Evolutionary conservation across 164 flowering plant genomes (phyloP).

Genomic region (Cinnamomum micranthum): DNA sequence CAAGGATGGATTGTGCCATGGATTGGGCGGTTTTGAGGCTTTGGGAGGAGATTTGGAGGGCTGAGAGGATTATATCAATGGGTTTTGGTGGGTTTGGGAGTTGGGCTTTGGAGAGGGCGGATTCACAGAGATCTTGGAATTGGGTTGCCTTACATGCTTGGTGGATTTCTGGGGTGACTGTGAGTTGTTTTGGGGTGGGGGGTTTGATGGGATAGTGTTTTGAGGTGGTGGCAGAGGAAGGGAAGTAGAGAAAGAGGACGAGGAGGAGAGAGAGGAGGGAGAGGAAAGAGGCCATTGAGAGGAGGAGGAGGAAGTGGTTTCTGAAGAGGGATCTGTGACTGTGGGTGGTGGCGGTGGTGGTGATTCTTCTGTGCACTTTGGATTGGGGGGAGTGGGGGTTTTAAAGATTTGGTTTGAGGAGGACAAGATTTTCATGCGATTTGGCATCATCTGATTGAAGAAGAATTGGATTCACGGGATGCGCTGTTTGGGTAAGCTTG

Average conservation of each 20-base stretch:
- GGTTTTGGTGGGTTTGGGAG: constrained; percentile 35
- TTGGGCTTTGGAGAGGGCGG: constrained; percentile 24
- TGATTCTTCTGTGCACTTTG: constrained; percentile 9
- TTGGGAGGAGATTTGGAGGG: constrained; percentile 35
- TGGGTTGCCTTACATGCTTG: constrained; percentile 75
- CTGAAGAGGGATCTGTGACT: not conserved
- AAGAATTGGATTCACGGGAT: not conserved
- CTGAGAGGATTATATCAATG: constrained; percentile 40
- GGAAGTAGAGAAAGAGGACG: constrained; percentile 19
- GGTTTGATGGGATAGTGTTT: not conserved
- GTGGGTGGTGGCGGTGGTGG: not conserved
- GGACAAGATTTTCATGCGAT: not conserved
- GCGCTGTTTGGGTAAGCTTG: not conserved
- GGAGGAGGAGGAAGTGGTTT: constrained; percentile 14
- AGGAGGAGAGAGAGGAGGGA: constrained; percentile 27
- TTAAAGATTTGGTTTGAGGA: not conserved
- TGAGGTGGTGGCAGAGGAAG: not conserved
- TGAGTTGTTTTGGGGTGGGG: not conserved
- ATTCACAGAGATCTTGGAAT: constrained; percentile 40
- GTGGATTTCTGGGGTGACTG: constrained; percentile 16
- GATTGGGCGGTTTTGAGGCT: constrained; percentile 49
- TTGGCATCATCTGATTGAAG: not conserved
- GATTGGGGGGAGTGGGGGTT: not conserved
- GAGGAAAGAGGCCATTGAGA: constrained; percentile 31
- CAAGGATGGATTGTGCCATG: constrained; percentile 44